Evolutionary conservation across 805 yeast species (phyloP).

Genomic region (Candida sonorensis): DNA sequence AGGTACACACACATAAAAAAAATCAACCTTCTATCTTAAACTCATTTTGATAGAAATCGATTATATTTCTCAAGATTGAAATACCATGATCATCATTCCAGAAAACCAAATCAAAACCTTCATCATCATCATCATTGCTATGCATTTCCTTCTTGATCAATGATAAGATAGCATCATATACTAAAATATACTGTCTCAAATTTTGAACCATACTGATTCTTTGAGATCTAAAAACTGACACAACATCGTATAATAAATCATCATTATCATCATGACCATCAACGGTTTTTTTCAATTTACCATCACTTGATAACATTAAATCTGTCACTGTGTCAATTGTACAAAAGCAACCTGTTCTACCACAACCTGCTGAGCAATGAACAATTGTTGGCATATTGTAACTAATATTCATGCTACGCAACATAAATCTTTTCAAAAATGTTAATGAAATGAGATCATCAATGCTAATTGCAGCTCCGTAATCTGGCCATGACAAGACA

Average conservation of each 20-base stretch:
- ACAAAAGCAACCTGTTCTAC: slow-evolving; percentile 88
- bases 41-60: slow-evolving; percentile 11
- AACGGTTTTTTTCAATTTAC: slow-evolving; percentile 5
- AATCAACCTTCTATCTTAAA: too few species aligned
- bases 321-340: slow-evolving; percentile 58
- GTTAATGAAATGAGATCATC: slow-evolving; percentile 51
- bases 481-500: slow-evolving; percentile 77
- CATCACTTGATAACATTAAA: slow-evolving; percentile 14
- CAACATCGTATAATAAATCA: slow-evolving; percentile 41
- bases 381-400: slow-evolving; percentile 53
- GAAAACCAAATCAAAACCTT: slow-evolving; percentile 12
- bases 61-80: slow-evolving; percentile 10
- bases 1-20: too few species aligned
- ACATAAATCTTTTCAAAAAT: slow-evolving; percentile 28
- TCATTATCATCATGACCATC: slow-evolving; percentile 9
- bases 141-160: slow-evolving; percentile 16
- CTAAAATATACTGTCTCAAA: slow-evolving; percentile 44
- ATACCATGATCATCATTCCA: slow-evolving; percentile 4
- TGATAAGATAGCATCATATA: slow-evolving; percentile 36
- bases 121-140: slow-evolving; percentile 2
- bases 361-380: slow-evolving; percentile 97
- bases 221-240: slow-evolving; percentile 42
- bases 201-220: slow-evolving; percentile 56
- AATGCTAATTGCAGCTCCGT: slow-evolving; percentile 53
- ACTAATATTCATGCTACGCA: slow-evolving; percentile 9